A percentile compares a stretch with the other conserved stretches of the same genome.
Conservation (phyloP, 108 stramenopile species). For the Nitzschia putrida region DNA sequence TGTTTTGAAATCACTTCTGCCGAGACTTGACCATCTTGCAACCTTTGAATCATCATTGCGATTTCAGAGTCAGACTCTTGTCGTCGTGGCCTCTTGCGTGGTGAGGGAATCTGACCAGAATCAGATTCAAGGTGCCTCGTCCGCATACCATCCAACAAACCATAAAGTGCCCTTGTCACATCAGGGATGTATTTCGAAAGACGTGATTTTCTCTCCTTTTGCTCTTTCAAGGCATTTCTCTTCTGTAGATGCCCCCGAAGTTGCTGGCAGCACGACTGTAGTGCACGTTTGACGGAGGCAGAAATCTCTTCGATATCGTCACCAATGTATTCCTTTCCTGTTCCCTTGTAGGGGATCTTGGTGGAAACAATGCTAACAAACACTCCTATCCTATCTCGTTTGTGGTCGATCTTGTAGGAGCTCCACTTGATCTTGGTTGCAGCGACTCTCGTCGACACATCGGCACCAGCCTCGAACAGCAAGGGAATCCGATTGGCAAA, state of each 20-base stretch:
- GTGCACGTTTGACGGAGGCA: constrained; percentile 70
- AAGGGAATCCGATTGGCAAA: constrained; percentile 98
- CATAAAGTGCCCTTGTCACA: constrained; percentile 69
- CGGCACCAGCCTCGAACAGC: constrained; percentile 93
- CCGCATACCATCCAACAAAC: constrained; percentile 72
- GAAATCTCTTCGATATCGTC: constrained; percentile 86
- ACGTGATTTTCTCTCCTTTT: constrained; percentile 74
- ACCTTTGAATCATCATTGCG: constrained; percentile 40
- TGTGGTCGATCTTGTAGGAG: constrained; percentile 94
- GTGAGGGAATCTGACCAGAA: constrained; percentile 14
- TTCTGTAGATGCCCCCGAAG: constrained; percentile 70
- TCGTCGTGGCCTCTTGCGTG: constrained; percentile 39
- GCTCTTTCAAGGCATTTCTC: constrained; percentile 73
- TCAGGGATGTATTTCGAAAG: constrained; percentile 84
- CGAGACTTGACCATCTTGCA: constrained; percentile 54
- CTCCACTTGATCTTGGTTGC: constrained; percentile 88
- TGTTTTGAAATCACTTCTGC: constrained; percentile 45
- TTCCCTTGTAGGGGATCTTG: constrained; percentile 98
- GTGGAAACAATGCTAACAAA: constrained; percentile 96
- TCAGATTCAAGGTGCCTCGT: constrained; percentile 53
- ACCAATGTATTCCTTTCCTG: constrained; percentile 95
- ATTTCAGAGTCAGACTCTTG: constrained; percentile 2
- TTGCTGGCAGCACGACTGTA: constrained; percentile 82
- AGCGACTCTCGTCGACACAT: constrained; percentile 92
- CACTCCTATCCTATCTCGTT: constrained; percentile 91